Base-by-base conservation (phyloP, 1,139 yeast species). In the Kodamaea fungicola region DNA sequence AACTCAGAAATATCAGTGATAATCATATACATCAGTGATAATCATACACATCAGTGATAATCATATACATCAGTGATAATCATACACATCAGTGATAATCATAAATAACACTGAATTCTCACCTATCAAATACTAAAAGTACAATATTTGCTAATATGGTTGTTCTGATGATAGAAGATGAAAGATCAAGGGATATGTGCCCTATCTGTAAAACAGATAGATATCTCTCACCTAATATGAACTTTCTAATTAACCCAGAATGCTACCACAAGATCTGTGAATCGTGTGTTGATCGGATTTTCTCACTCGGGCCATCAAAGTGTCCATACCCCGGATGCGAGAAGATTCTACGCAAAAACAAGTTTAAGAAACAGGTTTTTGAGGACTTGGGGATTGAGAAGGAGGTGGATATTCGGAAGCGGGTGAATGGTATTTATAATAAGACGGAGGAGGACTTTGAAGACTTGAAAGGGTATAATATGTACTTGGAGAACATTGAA, bases 251-350 rank as follows among this genome's bases (percentile, higher is more conserved):
- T 43, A 92, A 92, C 53, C 96, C 97, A 0, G 98, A 92, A 58
- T 92, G 99, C 62, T 92, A 94, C 57, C 99, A 92, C 57, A 90
- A 88, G 70, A 92, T 92, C 60, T 92, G 98, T 64, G 96, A 88
- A 56, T 83, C 95, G 3, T 92, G 98, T 62, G 97, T 89, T 32
- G 97, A 90, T 60, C 73, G 97, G 49, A 88, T 92, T 39, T 92
- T 88, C 59, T 80, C 96, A 8, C 64, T 86, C 35, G 99, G 99
- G 4, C 98, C 98, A 0, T 94, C 97, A 0, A 94, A 92, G 21
- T 92, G 98, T 59, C 98, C 98, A 1, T 90, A 89, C 58, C 88
- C 92, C 6, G 82, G 83, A 35, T 92, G 99, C 66, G 90, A 85
- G 37, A 87, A 84, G 67, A 87, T 83, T 8, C 65, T 92, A 44